These are phyloP conservation scores for Hypsizygus marmoreus DNA, from an alignment of 768 basidiomycete species.

Conservation along the genomic window DNA sequence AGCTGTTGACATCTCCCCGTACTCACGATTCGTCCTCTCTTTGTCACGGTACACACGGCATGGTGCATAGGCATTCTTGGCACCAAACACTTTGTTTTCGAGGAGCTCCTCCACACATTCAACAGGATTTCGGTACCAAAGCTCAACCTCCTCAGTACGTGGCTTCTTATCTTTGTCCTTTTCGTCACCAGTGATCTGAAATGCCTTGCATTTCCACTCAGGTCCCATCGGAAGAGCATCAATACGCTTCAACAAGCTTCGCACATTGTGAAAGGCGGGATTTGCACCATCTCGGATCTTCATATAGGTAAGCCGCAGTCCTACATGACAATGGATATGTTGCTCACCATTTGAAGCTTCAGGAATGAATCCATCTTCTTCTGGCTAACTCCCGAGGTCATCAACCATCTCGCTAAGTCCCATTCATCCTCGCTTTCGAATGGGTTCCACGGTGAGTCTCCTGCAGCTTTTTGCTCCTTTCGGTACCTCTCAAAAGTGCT, in stretches of 20 bases:
- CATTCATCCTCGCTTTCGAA: constrained; percentile 8
- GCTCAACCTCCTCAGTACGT: constrained; percentile 19
- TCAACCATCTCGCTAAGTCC: constrained; percentile 9
- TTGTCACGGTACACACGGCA: constrained; percentile 22
- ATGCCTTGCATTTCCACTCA: constrained; percentile 24
- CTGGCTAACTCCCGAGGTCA: constrained; percentile 9
- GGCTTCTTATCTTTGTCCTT: constrained; percentile 4
- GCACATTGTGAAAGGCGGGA: constrained; percentile 14
- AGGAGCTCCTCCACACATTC: constrained; percentile 30
- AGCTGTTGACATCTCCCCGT: constrained; percentile 38
- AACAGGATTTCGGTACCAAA: constrained; percentile 31
- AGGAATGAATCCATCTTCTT: constrained; percentile 6
- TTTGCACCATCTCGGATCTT: not conserved
- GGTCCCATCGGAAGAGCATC: constrained; percentile 24
- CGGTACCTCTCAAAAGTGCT: not conserved
- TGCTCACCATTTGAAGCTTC: not conserved
- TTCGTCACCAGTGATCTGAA: constrained; percentile 8
- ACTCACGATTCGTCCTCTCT: constrained; percentile 20
- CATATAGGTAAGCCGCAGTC: too few relatives aligned
- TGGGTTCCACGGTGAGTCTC: not conserved
- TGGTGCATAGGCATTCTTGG: constrained; percentile 27
- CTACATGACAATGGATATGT: too few relatives aligned
- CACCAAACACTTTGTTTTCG: constrained; percentile 27
- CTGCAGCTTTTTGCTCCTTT: not conserved
- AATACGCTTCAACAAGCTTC: constrained; percentile 14